phyloP scores from a whole-genome alignment of 176 grass and related monocot genomes.

The Otatea glauca region DNA sequence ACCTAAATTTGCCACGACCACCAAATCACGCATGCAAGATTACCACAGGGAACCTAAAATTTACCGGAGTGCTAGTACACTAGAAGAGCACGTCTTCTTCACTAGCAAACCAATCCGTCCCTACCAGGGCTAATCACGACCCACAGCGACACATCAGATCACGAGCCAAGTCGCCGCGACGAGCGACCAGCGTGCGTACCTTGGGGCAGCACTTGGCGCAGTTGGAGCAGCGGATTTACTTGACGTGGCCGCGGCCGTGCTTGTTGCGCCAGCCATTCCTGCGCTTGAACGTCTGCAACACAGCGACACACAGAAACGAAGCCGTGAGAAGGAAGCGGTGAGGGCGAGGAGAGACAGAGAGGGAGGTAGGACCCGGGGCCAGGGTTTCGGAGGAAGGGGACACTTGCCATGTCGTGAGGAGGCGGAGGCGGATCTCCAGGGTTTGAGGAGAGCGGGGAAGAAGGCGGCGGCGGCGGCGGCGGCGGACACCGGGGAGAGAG shows the following conservation, averaged over 20 bases:
- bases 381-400: neutral
- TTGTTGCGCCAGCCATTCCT: constrained; percentile 52
- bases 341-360: neutral
- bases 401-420: neutral
- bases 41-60: neutral
- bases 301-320: neutral
- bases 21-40: neutral
- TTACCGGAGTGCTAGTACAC: neutral
- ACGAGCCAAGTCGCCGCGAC: neutral
- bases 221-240: neutral
- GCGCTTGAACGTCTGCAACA: constrained; percentile 41
- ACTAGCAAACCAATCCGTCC: neutral
- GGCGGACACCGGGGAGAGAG: neutral
- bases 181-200: neutral
- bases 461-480: neutral
- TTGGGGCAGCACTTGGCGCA: constrained; percentile 39
- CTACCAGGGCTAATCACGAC: neutral
- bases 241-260: constrained; percentile 41
- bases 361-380: no score
- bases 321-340: neutral
- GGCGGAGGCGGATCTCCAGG: neutral
- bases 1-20: neutral
- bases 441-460: neutral
- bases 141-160: neutral
- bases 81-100: neutral